Evolutionary conservation across 257 asterid species (phyloP), one percentile per base, ranked within the genome.

Genomic region (Gentiana dahurica): DNA sequence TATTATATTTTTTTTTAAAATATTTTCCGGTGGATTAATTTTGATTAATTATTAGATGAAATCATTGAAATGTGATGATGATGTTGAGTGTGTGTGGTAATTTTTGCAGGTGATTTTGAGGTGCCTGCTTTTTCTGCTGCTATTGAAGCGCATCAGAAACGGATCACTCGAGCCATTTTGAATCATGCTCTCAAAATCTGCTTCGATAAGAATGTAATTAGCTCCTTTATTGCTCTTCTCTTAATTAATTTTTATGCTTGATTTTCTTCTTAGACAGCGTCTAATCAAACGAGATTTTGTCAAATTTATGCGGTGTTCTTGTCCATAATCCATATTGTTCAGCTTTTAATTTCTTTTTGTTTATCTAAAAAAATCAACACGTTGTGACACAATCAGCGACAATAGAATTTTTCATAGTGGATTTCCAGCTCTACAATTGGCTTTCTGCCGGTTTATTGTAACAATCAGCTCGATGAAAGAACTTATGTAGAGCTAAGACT

Each of bases 41-140:
- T 44, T 39, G 34, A 10, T 43, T 4, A 48, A 34, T 6, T 58
- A 49, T 60, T 11, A 12, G 24, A 24, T 24, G 24, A 24, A 24
- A 24, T 24, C 24, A 24, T 10, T 41, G 46, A 41, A 41, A 41
- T 41, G 9, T 41, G 46, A 41, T 10, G 11, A 37, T 61, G 24
- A 24, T 24, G 24, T 51, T 54, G 2, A 13, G 13, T 24, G 24
- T 24, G 24, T 24, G 24, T 24, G 34, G 39, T 49, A 51, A 52
- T 43, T 55, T 24, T 50, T 11, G 36, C 15, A 77, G 82, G 82
- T 70, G 77, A 68, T 51, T 6, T 73, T 48, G 80, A 77, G 70
- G 83, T 77, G 54, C 83, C 83, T 38, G 83, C 83, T 3, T 73
- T 77, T 64, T 38, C 67, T 2, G 77, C 77, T 8, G 83, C 83